Percentiles rank a stretch among this genome's conserved stretches.
Conservation (phyloP, 768 basidiomycete species). For the Glaciozyma martinii region DNA sequence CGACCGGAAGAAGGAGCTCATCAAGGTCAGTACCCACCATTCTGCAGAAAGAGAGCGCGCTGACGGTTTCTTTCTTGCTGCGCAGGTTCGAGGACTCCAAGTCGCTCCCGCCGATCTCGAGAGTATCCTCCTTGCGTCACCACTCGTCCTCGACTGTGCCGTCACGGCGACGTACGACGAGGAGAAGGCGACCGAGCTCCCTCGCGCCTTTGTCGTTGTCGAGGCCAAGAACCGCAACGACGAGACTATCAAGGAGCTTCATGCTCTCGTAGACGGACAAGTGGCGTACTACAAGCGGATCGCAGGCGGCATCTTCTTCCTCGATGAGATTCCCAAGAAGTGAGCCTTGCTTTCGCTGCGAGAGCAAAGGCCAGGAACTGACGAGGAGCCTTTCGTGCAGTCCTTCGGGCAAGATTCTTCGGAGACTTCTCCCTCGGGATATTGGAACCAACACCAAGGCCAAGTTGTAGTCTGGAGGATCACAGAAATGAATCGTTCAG, state of each 20-base stretch:
- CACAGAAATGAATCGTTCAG: too few relatives aligned
- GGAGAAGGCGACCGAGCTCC: not conserved
- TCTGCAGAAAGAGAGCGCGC: not conserved
- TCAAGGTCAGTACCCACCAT: not conserved
- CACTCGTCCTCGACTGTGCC: not conserved
- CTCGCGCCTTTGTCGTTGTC: slow-evolving; percentile 3
- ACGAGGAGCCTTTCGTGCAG: too few relatives aligned
- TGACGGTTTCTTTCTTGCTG: not conserved
- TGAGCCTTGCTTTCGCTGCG: not conserved
- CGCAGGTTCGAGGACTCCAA: not conserved
- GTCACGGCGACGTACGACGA: not conserved
- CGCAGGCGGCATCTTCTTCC: not conserved
- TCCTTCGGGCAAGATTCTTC: too few relatives aligned
- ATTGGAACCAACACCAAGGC: too few relatives aligned
- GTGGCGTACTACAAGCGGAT: slow-evolving; percentile 1
- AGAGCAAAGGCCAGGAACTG: too few relatives aligned
- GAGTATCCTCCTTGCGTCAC: not conserved
- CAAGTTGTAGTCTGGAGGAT: too few relatives aligned
- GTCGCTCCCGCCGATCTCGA: slow-evolving; percentile 1
- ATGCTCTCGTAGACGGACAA: not conserved
- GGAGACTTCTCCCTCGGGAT: too few relatives aligned
- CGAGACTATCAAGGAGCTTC: not conserved
- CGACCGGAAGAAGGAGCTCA: slow-evolving; percentile 3
- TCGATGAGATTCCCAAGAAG: slow-evolving; percentile 9
- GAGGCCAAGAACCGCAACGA: not conserved